Evolutionary conservation across 768 basidiomycete species (phyloP).

Genomic region (Rhizopogon roseolus): DNA sequence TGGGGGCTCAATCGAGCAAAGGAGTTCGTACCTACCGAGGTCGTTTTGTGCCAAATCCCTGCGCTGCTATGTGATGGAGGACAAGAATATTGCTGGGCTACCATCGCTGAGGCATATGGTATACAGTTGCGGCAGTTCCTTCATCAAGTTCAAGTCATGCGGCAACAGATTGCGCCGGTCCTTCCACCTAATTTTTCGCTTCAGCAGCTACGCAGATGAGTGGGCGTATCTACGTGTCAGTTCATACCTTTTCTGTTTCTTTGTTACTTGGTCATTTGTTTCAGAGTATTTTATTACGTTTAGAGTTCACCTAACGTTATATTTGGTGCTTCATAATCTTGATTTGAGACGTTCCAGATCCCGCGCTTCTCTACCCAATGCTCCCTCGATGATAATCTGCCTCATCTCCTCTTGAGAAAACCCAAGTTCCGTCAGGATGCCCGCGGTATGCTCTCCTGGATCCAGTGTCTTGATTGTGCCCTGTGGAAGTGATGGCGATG

Average conservation of each 20-base stretch:
- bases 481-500: conserved; percentile 17
- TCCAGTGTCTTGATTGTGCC: conserved; percentile 20
- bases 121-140: conserved; percentile 25
- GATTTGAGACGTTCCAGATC: conserved; percentile 16
- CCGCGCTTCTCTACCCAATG: conserved; percentile 33
- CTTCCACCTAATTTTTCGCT: conserved; percentile 27
- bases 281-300: not conserved
- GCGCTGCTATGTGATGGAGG: conserved; percentile 23
- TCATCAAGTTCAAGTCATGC: conserved; percentile 24
- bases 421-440: conserved; percentile 50
- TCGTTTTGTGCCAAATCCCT: conserved; percentile 14
- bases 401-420: conserved; percentile 35
- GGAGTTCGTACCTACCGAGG: conserved; percentile 19
- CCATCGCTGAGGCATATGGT: conserved; percentile 24
- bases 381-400: conserved; percentile 41
- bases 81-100: conserved; percentile 23
- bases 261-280: not conserved
- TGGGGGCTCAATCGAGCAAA: conserved; percentile 24
- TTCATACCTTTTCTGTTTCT: too few species aligned
- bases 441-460: conserved; percentile 51
- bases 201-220: conserved; percentile 25
- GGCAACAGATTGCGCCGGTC: conserved; percentile 26
- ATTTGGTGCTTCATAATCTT: conserved; percentile 16
- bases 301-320: not conserved
- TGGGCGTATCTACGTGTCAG: conserved; percentile 14